Evolutionary conservation across 257 asterid genomes (phyloP).

Genomic region (Solanum sejunctum): DNA sequence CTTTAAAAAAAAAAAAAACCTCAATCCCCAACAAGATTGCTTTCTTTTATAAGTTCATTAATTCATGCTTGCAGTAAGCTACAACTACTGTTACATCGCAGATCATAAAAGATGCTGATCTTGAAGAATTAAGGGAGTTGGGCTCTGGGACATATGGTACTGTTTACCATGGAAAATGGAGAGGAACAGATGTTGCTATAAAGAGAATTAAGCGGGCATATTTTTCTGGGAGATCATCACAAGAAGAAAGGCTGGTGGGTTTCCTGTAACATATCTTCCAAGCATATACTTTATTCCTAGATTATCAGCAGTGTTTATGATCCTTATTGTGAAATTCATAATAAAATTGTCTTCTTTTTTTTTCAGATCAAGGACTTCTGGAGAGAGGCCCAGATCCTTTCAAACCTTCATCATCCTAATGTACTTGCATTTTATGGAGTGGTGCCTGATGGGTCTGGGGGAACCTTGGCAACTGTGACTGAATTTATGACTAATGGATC

Average conservation of each 20-base stretch:
- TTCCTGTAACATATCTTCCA: conserved; percentile 6
- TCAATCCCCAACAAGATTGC: neutral
- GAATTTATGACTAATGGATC: conserved; percentile 81
- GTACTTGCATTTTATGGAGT: conserved; percentile 80
- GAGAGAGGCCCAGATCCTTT: conserved; percentile 64
- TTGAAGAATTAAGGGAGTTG: conserved; percentile 64
- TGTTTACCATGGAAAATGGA: conserved; percentile 73
- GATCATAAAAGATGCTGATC: conserved; percentile 74
- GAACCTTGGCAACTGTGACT: conserved; percentile 65
- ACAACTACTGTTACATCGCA: conserved; percentile 3
- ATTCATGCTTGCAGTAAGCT: neutral
- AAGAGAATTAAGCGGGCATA: conserved; percentile 56
- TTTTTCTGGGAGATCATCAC: conserved; percentile 57
- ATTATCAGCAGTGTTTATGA: neutral
- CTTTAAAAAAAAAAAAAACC: neutral
- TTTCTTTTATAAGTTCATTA: neutral
- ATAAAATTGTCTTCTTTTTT: neutral
- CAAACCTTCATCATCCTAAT: conserved; percentile 71
- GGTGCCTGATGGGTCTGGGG: conserved; percentile 76
- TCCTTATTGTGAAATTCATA: neutral
- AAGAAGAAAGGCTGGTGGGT: conserved; percentile 66
- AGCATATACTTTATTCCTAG: neutral
- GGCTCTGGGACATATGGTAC: conserved; percentile 86
- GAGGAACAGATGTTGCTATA: conserved; percentile 78
- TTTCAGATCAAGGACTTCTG: conserved; percentile 63